Base-by-base conservation (phyloP, 177 flowering plant genomes). In the Tripterygium wilfordii region DNA sequence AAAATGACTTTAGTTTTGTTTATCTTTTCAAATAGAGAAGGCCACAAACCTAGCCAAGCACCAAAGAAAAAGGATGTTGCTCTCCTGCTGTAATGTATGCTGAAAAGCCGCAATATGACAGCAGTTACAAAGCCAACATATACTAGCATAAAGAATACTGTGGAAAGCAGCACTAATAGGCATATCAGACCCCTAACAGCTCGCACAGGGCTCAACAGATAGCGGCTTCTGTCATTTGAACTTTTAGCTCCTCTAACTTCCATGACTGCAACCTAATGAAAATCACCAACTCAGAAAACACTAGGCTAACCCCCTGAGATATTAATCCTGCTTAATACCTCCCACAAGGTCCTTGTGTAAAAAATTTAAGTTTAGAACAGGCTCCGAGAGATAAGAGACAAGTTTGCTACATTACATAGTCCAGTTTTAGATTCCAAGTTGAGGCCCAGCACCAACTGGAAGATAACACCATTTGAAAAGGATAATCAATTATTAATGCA, bases 1-100 rank as follows among this genome's bases (percentile, higher is more conserved):
- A 86, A 86, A 37, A 86, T 53, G 7, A 92, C 91, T 58, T 68
- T 84, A 6, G 97, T 92, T 42, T 61, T 65, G 78, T 92, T 92
- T 51, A 92, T 80, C 66, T 86, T 89, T 64, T 92, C 99, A 50
- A 92, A 92, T 10, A 92, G 71, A 48, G 80, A 80, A 14, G 99
- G 99, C 99, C 97, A 92, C 58, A 84, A 56, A 36, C 89, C 72
- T 35, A 92, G 63, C 99, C 99, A 92, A 30, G 62, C 20, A 31
- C 96, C 88, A 57, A 92, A 82, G 51, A 89, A 26, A 49, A 82
- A 71, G 10, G 95, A 76, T 15, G 76, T 62, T 4, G 45, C 67
- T 63, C 54, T 84, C 63, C 96, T 80, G 63, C 96, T 89, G 58
- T 71, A 72, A 44, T 68, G 89, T 36, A 77, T 42, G 76, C 99